A percentile compares a stretch with the other conserved stretches of the same genome.
phyloP scores from a whole-genome alignment of 257 asterid species.

The Solanum neorickii region DNA sequence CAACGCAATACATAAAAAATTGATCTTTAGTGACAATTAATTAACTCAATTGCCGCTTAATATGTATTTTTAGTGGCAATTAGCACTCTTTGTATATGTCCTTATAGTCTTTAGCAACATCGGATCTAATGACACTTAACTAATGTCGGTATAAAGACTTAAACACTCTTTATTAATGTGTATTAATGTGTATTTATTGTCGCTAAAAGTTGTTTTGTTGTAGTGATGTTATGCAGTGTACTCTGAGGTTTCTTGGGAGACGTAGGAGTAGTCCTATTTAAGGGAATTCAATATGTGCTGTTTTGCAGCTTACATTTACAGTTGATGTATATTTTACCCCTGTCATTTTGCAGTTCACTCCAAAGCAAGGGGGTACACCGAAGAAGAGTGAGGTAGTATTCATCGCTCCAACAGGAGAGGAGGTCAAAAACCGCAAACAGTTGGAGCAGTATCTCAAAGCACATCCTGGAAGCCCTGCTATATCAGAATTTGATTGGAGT shows the following conservation, averaged over 20 bases:
- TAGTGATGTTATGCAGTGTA: neutral
- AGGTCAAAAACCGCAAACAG: constrained; percentile 52
- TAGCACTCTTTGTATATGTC: too few species aligned
- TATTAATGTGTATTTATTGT: too few species aligned
- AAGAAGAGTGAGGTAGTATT: constrained; percentile 65
- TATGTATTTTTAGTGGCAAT: too few species aligned
- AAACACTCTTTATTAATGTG: too few species aligned
- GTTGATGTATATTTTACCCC: neutral
- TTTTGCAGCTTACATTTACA: neutral
- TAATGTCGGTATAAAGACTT: too few species aligned
- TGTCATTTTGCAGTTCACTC: constrained; percentile 40
- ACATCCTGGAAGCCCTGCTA: constrained; percentile 56
- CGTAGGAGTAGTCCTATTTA: neutral
- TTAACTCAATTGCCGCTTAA: too few species aligned
- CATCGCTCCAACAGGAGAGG: constrained; percentile 86
- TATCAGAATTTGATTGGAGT: constrained; percentile 87
- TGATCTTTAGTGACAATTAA: too few species aligned
- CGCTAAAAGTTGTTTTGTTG: too few species aligned
- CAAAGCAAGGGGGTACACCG: constrained; percentile 54
- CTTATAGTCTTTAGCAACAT: too few species aligned
- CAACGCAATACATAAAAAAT: too few species aligned
- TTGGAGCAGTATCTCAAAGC: constrained; percentile 70
- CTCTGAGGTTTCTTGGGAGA: neutral
- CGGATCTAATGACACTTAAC: too few species aligned
- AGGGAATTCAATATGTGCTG: neutral